Evolutionary conservation across 2,329 filamentous ascomycete genomes (phyloP).

Genomic region (Fusarium nygamai): DNA sequence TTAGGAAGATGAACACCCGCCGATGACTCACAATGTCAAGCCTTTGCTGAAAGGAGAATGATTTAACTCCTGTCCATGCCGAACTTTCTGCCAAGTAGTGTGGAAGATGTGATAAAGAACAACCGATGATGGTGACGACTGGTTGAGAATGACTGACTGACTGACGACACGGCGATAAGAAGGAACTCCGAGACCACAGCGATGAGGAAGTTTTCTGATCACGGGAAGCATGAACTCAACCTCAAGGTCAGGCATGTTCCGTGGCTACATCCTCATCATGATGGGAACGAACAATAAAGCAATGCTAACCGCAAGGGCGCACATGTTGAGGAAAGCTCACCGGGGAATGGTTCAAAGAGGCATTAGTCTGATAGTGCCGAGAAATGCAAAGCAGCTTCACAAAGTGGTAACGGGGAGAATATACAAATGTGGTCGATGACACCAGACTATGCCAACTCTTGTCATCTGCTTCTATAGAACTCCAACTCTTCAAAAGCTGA

Average conservation of each 20-base stretch:
- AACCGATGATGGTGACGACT: neutral
- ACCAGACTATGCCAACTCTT: neutral
- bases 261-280: neutral
- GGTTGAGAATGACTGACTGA: neutral
- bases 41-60: too few relatives aligned
- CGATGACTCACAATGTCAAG: neutral
- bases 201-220: neutral
- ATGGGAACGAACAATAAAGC: neutral
- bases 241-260: neutral
- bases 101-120: neutral
- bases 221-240: too few relatives aligned
- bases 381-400: neutral
- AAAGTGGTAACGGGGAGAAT: fast-evolving
- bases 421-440: fast-evolving
- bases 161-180: neutral
- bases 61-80: neutral
- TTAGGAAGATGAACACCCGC: neutral
- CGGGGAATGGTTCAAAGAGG: fast-evolving
- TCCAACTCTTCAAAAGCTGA: too few relatives aligned
- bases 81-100: fast-evolving
- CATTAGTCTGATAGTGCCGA: fast-evolving
- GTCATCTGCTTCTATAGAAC: neutral
- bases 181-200: neutral
- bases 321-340: too few relatives aligned
- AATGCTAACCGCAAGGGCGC: too few relatives aligned